Base-by-base conservation (phyloP, 2,329 filamentous ascomycete genomes). In the Fusarium tupiense region DNA sequence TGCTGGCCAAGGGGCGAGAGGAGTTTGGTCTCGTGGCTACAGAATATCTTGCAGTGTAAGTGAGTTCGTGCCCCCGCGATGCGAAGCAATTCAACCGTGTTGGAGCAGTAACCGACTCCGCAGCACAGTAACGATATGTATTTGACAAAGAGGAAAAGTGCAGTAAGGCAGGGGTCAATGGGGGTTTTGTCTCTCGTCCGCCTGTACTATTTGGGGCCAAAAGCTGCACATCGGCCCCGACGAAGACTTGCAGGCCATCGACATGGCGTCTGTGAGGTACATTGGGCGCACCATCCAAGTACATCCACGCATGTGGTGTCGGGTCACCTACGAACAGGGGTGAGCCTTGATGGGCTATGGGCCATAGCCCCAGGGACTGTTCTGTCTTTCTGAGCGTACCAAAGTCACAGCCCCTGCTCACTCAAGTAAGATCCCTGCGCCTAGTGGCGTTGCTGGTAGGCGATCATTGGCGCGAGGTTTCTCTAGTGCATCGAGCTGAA, bases 401-500 rank as follows among this genome's bases (percentile, higher is more conserved):
- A 61, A 72, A 61, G 19, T 33, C 50, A 53, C 35, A 38, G 43
- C 40, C 71, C 71, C 71, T 74, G 44, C 50, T 66, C 61, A 49
- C 24, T 31, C 26, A 49, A 44, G 40, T 62, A 19, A 52, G 37
- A 64, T 61, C 67, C 66, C 37, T 58, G 56, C n/a, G 11, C 8
- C 13, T 20, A 31, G 62, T 73, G 71, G 71, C 75, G 69, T 41
- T 46, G 24, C 43, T 62, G 41, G 40, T 33, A 35, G 49, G 61
- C 29, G 26, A 33, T 65, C 47, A 77, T 77, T 77, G 75, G 73
- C 20, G 24, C 33, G 41, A 52, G 24, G 20, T 7, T 40, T 49
- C 41, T 46, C 57, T 77, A 74, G 75, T 61, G 75, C 49, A 47
- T 31, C 31, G 69, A 77, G 75, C 75, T 77, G 75, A 77, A 73